Evolutionary conservation across 108 stramenopile species (phyloP).

Genomic region (Skeletonema grethae): DNA sequence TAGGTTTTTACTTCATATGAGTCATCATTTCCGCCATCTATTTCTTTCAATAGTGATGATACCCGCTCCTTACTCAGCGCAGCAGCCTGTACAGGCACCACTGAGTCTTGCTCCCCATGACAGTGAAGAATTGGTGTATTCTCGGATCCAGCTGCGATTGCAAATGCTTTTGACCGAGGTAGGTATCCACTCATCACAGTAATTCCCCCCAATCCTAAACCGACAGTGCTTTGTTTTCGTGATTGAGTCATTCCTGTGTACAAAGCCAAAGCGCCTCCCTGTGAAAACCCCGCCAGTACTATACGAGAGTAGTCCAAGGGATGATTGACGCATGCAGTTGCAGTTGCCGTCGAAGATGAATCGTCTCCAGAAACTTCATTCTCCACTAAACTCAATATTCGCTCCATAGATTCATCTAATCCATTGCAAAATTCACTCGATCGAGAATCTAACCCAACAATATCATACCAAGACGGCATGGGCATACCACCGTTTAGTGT

Average conservation of each 20-base stretch:
- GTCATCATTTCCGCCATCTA: conserved; percentile 20
- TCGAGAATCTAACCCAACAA: conserved; percentile 30
- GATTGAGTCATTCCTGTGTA: conserved; percentile 56
- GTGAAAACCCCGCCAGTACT: conserved; percentile 66
- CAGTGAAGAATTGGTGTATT: conserved; percentile 62
- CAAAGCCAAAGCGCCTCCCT: conserved; percentile 67
- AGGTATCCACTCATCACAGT: conserved; percentile 65
- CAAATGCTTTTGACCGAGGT: conserved; percentile 46
- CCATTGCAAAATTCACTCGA: conserved; percentile 58
- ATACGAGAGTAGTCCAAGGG: conserved; percentile 45
- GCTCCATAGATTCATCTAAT: conserved; percentile 42
- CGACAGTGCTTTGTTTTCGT: conserved; percentile 25
- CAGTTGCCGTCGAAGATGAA: not conserved
- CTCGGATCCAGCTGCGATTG: conserved; percentile 36
- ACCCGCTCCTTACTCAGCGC: conserved; percentile 27
- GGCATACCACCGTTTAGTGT: conserved; percentile 44
- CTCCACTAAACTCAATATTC: conserved; percentile 24
- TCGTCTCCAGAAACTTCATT: conserved; percentile 17
- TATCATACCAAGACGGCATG: conserved; percentile 61
- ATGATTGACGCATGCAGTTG: not conserved
- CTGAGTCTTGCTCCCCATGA: conserved; percentile 58
- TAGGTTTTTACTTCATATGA: conserved; percentile 53
- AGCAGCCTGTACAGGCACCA: conserved; percentile 51
- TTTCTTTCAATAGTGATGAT: conserved; percentile 20
- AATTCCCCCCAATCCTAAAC: conserved; percentile 50